These are phyloP conservation scores for Neonectria coccinea DNA, from an alignment of 2,329 filamentous ascomycete genomes.

Conservation along the genomic window DNA sequence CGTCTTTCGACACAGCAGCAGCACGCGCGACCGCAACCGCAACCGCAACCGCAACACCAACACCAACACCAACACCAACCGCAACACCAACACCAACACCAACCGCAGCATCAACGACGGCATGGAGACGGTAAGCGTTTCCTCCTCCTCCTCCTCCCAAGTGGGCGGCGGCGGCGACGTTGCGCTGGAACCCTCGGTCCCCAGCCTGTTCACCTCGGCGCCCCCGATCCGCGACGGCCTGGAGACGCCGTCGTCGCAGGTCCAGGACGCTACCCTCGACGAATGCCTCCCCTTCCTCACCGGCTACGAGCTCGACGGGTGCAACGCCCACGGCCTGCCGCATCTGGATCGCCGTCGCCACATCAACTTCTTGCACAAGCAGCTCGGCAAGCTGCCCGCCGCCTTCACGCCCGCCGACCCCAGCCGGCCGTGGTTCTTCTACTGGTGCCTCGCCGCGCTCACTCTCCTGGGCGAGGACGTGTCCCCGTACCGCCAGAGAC, in stretches of 20 bases:
- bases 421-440: conserved; percentile 91
- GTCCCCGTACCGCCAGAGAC: conserved; percentile 72
- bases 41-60: conserved; percentile 33
- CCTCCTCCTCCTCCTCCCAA: conserved; percentile 22
- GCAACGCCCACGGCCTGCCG: conserved; percentile 81
- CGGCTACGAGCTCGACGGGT: conserved; percentile 61
- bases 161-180: conserved; percentile 18
- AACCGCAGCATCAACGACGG: conserved; percentile 1
- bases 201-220: conserved; percentile 66
- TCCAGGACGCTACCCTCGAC: conserved; percentile 76
- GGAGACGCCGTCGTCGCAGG: conserved; percentile 73
- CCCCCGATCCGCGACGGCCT: conserved; percentile 75
- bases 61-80: conserved; percentile 14
- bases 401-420: conserved; percentile 83
- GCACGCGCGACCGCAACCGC: conserved; percentile 26
- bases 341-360: conserved; percentile 74
- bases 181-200: conserved; percentile 51
- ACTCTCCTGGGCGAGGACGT: conserved; percentile 81
- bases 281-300: conserved; percentile 77
- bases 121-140: conserved; percentile 16
- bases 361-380: conserved; percentile 70
- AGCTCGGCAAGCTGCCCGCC: conserved; percentile 72
- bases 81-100: conserved; percentile 18
- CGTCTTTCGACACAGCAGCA: conserved; percentile 46
- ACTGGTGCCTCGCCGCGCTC: conserved; percentile 87